phyloP scores from a whole-genome alignment of 2,329 filamentous ascomycete species.

The Biscogniauxia marginata region DNA sequence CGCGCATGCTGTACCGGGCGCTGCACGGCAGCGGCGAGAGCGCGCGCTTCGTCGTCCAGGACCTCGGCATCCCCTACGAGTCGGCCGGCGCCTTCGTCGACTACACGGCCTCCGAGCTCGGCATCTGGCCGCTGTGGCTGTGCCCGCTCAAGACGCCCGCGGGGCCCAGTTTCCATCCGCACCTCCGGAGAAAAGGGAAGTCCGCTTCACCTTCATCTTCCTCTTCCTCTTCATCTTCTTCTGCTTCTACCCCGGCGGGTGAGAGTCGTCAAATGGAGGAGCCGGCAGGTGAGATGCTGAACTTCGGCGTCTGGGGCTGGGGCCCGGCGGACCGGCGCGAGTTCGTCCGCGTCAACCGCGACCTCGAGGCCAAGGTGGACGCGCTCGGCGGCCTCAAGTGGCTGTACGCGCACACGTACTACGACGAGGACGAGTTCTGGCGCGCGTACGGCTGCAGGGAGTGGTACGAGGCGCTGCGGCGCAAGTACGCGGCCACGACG shows the following conservation, averaged over 20 bases:
- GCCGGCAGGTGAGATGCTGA: constrained; percentile 46
- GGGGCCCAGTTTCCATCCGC: constrained; percentile 56
- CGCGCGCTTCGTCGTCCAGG: constrained; percentile 66
- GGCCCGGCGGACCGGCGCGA: constrained; percentile 54
- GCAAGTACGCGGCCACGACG: constrained; percentile 60
- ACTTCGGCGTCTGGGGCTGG: constrained; percentile 77
- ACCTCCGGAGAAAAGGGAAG: constrained; percentile 35
- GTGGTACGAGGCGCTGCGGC: constrained; percentile 62
- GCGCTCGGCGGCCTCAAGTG: constrained; percentile 78
- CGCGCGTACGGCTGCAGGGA: constrained; percentile 54
- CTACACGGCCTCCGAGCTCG: constrained; percentile 50
- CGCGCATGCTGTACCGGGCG: constrained; percentile 71
- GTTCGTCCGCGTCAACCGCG: constrained; percentile 70
- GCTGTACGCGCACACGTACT: constrained; percentile 85
- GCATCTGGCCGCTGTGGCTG: constrained; percentile 61
- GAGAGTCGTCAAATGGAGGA: constrained; percentile 14
- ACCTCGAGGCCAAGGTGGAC: constrained; percentile 66
- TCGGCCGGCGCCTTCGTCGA: constrained; percentile 52
- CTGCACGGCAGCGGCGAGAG: constrained; percentile 66
- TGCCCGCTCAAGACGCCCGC: constrained; percentile 51
- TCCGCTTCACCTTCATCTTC: too few relatives aligned
- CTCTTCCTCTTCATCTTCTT: neutral
- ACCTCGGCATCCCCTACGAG: constrained; percentile 58
- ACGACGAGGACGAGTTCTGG: constrained; percentile 72
- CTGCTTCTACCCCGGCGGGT: constrained; percentile 1